These are phyloP conservation scores for Blastobotrys muscicola DNA, from an alignment of 805 yeast genomes.

Conservation along the genomic window DNA sequence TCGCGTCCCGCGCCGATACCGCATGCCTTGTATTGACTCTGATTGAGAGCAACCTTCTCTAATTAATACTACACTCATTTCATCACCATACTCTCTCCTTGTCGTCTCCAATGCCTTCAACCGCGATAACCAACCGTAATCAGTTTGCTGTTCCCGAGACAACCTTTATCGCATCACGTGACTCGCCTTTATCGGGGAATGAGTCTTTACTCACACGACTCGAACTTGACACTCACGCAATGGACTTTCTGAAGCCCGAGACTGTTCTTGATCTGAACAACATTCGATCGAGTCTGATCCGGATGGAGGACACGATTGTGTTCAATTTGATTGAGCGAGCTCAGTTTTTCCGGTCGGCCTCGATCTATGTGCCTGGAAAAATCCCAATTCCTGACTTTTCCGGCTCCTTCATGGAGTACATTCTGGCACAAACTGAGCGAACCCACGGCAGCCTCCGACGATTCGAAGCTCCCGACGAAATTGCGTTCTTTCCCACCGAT, in stretches of 20 bases:
- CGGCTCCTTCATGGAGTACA: constrained; percentile 85
- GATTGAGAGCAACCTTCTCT: too few relatives aligned
- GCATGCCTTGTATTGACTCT: too few relatives aligned
- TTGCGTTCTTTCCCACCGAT: constrained; percentile 72
- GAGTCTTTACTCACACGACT: too few relatives aligned
- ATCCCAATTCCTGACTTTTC: constrained; percentile 53
- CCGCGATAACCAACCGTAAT: too few relatives aligned
- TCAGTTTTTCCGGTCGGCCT: constrained; percentile 67
- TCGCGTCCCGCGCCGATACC: too few relatives aligned
- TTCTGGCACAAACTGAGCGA: constrained; percentile 63
- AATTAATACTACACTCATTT: too few relatives aligned
- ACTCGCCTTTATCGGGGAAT: too few relatives aligned
- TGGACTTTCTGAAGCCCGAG: constrained; percentile 81
- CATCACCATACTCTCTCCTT: too few relatives aligned
- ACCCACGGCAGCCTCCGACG: constrained; percentile 59
- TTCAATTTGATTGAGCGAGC: constrained; percentile 90
- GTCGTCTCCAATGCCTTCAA: too few relatives aligned
- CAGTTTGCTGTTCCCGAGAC: too few relatives aligned
- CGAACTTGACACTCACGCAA: constrained; percentile 21
- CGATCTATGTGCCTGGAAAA: constrained; percentile 56
- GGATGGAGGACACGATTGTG: constrained; percentile 95
- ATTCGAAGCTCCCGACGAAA: constrained; percentile 90
- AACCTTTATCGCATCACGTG: too few relatives aligned
- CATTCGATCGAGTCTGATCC: constrained; percentile 72
- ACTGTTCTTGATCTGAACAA: constrained; percentile 72